Base-by-base conservation (phyloP, 805 yeast genomes). In the Ogataea allantospora region DNA sequence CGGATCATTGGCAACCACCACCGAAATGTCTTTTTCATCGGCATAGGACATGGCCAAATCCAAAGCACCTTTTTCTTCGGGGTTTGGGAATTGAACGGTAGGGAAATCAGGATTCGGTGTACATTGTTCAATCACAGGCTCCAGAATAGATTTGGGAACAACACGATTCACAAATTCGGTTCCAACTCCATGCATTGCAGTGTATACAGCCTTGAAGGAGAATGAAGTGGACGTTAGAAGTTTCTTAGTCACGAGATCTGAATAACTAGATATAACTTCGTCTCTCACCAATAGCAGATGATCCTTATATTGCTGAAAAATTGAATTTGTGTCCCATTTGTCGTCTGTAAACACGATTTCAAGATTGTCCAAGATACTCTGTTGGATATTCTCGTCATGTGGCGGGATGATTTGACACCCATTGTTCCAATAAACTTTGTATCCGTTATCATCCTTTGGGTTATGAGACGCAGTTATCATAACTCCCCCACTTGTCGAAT, bases 361-460 rank as follows among this genome's bases (percentile, higher is more conserved):
- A 43, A 86, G 62, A 52, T 86, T 85, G 10, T 64, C 52, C 17
- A 74, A 67, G 27, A 91, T 91, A 2, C 68, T 54, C 2, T 58
- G 43, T 15, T 96, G 88, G 46, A 91, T 91, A 1, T 72, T 78
- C 2, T 53, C 51, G 54, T 93, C 98, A 54, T 82, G 88, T 0
- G 99, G 98, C 2, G 96, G 89, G 30, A 91, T 87, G 46, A 91
- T 93, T 60, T 93, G 98, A 60, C 97, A 91, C 4, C 96, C 98
- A 57, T 91, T 91, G 7, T 71, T 67, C 78, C 93, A 88, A 65
- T 93, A 91, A 1, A 91, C 98, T 56, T 91, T 91, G 64, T 87
- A 91, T 0, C 98, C 98, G 55, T 89, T 89, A 57, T 88, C 96
- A 57, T 75, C 67, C 22, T 83, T 83, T 1, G 93, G 91, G 55